Base-by-base conservation (phyloP, 2,329 filamentous ascomycete species). In the Penicillium crustosum region DNA sequence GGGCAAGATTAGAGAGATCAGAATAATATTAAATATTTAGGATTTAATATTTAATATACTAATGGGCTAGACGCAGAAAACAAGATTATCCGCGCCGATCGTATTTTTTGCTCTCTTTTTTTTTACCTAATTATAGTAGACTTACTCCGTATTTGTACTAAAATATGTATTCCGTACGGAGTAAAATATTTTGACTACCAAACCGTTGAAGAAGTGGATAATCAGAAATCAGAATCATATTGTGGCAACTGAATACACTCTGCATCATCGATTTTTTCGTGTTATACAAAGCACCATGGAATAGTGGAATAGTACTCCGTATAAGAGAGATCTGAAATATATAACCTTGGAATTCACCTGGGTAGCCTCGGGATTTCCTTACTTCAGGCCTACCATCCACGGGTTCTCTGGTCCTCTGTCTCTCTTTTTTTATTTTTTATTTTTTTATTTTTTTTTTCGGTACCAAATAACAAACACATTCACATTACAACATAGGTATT, bases 221-320 rank as follows among this genome's bases (percentile, higher is more conserved):
- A 44, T 19, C 35, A 21, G 23, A 39, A 39, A 33, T n/a, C 27
- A 19, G 4, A 27, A 23, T 50, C 25, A 12, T 5, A 7, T 35
- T 38, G 58, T 58, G 59, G 59, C 59, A 56, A 61, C 49, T 59
- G 59, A 61, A 52, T 49, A 56, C 56, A 50, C 12, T 15, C 23
- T 56, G 43, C 56, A 61, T 60, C 55, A 59, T 59, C 31, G 42
- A 29, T 12, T 43, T 12, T 25, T 12, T 7, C n/a, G 23, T 44
- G n/a, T 27, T 12, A 29, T 27, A 29, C 42, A 6, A 7, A 27
- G 23, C 4, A 43, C 15, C 1, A n/a, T 43, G 41, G 41, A 43
- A 23, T 23, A 43, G n/a, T n/a, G n/a, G n/a, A n/a, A n/a, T 25
- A 17, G 8, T 44, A 17, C 15, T 43, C 21, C 21, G 15, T 25